phyloP scores from a whole-genome alignment of 495 filamentous ascomycete species.

The Neurospora sp. region DNA sequence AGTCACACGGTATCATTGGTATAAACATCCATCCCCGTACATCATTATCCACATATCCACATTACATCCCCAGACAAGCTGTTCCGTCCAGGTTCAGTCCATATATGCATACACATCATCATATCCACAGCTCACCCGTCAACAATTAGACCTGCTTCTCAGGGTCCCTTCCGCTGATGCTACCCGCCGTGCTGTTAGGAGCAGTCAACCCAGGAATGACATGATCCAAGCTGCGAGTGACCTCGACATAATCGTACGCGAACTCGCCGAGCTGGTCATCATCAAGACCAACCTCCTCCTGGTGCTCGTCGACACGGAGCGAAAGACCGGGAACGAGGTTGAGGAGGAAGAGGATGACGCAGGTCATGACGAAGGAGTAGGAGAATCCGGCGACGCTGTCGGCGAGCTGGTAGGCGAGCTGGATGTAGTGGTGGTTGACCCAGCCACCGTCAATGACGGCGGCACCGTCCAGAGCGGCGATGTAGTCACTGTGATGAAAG shows the following conservation, averaged over 20 bases:
- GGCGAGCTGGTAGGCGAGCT: slow-evolving; percentile 83
- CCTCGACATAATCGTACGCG: slow-evolving; percentile 96
- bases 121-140: neutral
- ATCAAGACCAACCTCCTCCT: slow-evolving; percentile 88
- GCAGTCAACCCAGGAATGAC: slow-evolving; percentile 4
- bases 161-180: slow-evolving; percentile 13
- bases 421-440: slow-evolving; percentile 86
- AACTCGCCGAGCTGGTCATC: slow-evolving; percentile 97
- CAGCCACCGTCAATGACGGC: slow-evolving; percentile 69
- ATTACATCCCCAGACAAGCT: neutral
- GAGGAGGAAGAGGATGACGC: slow-evolving; percentile 81
- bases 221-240: slow-evolving; percentile 60
- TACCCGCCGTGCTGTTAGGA: slow-evolving; percentile 9
- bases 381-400: slow-evolving; percentile 78
- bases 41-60: neutral
- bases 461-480: slow-evolving; percentile 75
- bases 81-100: neutral
- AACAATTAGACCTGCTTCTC: slow-evolving; percentile 14
- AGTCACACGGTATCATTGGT: neutral
- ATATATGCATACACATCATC: neutral
- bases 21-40: neutral
- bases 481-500: slow-evolving; percentile 50
- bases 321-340: slow-evolving; percentile 80
- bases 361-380: slow-evolving; percentile 86
- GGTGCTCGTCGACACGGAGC: slow-evolving; percentile 72